Evolutionary conservation across 192 early-diverging fungal species (phyloP).

Genomic region (Pecoramyces ruminantium): DNA sequence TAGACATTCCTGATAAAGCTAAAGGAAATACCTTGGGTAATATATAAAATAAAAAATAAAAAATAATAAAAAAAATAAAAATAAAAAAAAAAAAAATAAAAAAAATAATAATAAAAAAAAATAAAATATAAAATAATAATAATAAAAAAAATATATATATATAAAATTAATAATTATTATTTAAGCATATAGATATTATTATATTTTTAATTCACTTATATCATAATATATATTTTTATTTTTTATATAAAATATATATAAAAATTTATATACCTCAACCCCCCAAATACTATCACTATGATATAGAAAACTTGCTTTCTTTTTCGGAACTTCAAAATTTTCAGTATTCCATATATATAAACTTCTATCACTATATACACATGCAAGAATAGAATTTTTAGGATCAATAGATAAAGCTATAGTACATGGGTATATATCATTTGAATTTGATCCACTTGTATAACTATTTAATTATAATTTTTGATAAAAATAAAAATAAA

Average conservation of each 20-base stretch:
- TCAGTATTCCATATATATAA: conserved; percentile 55
- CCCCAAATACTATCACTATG: conserved; percentile 73
- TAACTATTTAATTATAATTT: no score
- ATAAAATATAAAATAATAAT: neutral
- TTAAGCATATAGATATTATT: no score
- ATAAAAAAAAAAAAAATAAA: neutral
- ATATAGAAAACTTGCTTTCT: conserved; percentile 40
- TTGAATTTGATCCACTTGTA: conserved; percentile 1
- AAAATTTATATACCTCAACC: conserved; percentile 67
- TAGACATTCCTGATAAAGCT: neutral
- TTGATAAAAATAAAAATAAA: no score
- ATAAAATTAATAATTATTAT: no score
- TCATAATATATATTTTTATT: no score
- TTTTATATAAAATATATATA: no score
- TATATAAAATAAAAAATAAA: neutral
- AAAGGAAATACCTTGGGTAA: neutral
- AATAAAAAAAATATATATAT: neutral
- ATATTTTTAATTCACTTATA: no score
- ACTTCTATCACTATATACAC: conserved; percentile 53
- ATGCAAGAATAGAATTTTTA: conserved; percentile 23
- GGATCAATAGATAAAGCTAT: conserved; percentile 39
- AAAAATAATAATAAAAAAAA: conserved; percentile 3
- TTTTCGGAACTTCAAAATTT: conserved; percentile 13
- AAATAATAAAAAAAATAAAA: conserved; percentile 1
- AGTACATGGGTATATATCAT: conserved; percentile 33